These are phyloP conservation scores for Debaryomyces subglobosus DNA, from an alignment of 1,139 yeast genomes.

Conservation along the genomic window DNA sequence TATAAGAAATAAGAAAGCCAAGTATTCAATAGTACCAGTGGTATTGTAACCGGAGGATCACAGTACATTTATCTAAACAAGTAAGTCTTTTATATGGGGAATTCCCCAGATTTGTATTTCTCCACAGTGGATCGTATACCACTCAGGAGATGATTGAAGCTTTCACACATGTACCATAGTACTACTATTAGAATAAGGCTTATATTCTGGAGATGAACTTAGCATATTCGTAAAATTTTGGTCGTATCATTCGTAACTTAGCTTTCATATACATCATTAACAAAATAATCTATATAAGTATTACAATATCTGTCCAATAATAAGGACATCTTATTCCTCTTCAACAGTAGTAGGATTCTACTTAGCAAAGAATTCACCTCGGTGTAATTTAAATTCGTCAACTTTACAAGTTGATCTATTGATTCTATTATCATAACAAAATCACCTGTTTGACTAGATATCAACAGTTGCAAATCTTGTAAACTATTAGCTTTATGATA, in stretches of 20 bases:
- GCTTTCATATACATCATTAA: neutral
- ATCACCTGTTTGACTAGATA: neutral
- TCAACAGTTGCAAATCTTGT: constrained; percentile 9
- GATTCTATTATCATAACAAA: constrained; percentile 18
- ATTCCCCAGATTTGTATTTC: too few species aligned
- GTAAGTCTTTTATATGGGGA: neutral
- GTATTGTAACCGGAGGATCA: neutral
- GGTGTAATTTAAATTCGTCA: constrained; percentile 13
- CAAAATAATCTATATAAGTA: constrained; percentile 6
- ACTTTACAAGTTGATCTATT: constrained; percentile 15
- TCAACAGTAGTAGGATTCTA: constrained; percentile 14
- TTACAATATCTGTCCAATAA: constrained; percentile 5
- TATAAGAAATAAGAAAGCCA: neutral
- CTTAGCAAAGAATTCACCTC: constrained; percentile 16
- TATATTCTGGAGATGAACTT: neutral
- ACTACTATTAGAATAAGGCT: neutral
- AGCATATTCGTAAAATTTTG: neutral
- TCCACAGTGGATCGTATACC: neutral
- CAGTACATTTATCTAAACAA: neutral
- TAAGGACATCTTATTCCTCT: neutral
- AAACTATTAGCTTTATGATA: constrained; percentile 18
- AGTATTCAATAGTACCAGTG: neutral
- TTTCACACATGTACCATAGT: neutral
- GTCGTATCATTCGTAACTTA: neutral
- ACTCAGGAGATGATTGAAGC: neutral